Base-by-base conservation (phyloP, 768 basidiomycete genomes). In the Suillus americanus region DNA sequence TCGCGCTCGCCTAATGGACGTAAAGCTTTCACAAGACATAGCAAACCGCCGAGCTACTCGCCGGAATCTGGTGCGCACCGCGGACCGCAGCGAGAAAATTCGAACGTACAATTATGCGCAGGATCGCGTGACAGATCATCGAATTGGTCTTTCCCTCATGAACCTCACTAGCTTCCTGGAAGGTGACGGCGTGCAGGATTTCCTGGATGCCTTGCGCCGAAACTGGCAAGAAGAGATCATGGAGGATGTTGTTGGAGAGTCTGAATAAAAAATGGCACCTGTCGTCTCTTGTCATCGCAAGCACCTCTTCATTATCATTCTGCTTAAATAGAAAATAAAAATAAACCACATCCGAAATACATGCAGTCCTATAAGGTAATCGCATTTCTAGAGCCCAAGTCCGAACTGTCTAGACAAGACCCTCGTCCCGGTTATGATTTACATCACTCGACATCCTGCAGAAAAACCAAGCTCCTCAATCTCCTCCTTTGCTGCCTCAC, bases 81-180 rank as follows among this genome's bases (percentile, higher is more conserved):
- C 89, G 2, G 95, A 96, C 72, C 81, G 97, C 25, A 94, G 93
- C 69, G 95, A 98, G 72, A 99, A 98, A 75, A 91, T 99, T 64
- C 81, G 97, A 66, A 99, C 97, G 5, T 99, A 98, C 77, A 98
- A 97, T 71, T 96, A 89, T 74, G 86, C 94, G 1, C 95, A 95
- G 82, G 94, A 95, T 67, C 89, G 95, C 12, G 87, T 98, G 12
- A 99, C 96, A 3, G 96, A 97, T 74, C 96, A 98, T 70, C 85
- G 95, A 0, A 87, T 97, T 48, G 90, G 91, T 5, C 72, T 95
- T 30, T 90, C 91, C 1, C 67, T 93, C 33, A 88, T 81, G 78
- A 90, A 90, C 65, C 80, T 92, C 4, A 76, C 79, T 4, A 82
- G 84, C 0, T 85, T 90, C 4, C 81, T 92, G 72, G 89, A 91